A percentile compares a stretch with the other conserved stretches of the same genome.
Conservation (phyloP, 306 rosid genomes). For the Calophaca sinica region DNA sequence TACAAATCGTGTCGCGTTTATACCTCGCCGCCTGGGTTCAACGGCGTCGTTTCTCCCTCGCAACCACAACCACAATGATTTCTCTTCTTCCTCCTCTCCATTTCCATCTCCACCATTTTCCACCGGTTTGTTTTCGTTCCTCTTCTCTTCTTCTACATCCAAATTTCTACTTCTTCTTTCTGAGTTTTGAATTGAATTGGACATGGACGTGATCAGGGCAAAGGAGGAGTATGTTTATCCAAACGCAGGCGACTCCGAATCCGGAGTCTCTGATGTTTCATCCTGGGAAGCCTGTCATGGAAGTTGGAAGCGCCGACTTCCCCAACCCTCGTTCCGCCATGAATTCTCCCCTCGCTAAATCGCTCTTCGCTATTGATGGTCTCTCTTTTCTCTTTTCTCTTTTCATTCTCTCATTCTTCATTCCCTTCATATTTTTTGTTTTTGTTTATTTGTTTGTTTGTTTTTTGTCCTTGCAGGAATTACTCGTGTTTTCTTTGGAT, state of each 20-base stretch:
- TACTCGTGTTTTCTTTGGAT: constrained; percentile 86
- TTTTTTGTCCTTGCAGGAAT: constrained; percentile 1
- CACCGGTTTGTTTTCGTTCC: constrained; percentile 41
- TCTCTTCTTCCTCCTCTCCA: constrained; percentile 30
- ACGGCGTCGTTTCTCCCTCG: constrained; percentile 48
- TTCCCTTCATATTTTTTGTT: not conserved
- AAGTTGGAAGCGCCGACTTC: constrained; percentile 93
- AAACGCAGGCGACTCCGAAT: constrained; percentile 51
- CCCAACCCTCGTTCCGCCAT: constrained; percentile 87
- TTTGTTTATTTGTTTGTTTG: not conserved
- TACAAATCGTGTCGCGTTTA: not conserved
- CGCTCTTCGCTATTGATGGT: constrained; percentile 82
- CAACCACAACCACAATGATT: constrained; percentile 35
- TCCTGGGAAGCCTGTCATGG: constrained; percentile 66
- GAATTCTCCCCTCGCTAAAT: constrained; percentile 88
- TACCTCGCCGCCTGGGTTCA: constrained; percentile 41
- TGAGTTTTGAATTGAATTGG: not conserved
- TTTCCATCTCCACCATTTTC: constrained; percentile 34
- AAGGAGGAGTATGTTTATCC: constrained; percentile 50
- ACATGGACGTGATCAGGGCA: constrained; percentile 12
- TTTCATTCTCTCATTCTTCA: too few relatives aligned
- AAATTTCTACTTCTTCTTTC: not conserved
- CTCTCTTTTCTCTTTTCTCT: not conserved
- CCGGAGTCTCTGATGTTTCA: constrained; percentile 52
- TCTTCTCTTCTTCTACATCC: constrained; percentile 26